Base-by-base conservation (phyloP, 805 yeast genomes). In the Candida hungchunana region DNA sequence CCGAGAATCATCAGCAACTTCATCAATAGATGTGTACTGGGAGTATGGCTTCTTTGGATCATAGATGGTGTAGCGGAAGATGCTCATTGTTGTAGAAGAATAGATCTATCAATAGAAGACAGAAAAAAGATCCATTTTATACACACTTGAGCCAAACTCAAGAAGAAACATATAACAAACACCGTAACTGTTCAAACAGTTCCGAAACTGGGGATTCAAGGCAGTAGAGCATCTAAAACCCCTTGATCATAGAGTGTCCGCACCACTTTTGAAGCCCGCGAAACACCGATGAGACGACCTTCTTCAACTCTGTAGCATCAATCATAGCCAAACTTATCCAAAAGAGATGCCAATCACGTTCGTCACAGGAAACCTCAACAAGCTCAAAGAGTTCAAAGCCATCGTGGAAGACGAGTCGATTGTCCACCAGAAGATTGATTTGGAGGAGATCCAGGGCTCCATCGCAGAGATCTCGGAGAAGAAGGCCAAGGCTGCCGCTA, bases 381-480 rank as follows among this genome's bases (percentile, higher is more conserved):
- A 93, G 60, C 70, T 89, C 42, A 76, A 73, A 47, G 98, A 90
- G 60, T 95, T 90, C 16, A 71, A 79, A 43, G 78, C 82, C 36
- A 82, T 90, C 34, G 72, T 90, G 7, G 63, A 79, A 2, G 66
- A 64, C 18, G 64, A 60, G 17, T 46, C 55, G 19, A 71, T 93
- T 39, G 64, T 66, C 16, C 88, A 83, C 60, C 62, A 73, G 42
- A 67, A 78, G 21, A 56, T 94, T 21, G 99, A 93, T 55, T 66
- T 93, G 14, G 93, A 81, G 33, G 99, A 93, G 63, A 61, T 93
- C 30, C 99, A 93, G 62, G 98, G 96, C 20, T 63, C 90, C 16
- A 73, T 88, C 31, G 80, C 79, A 27, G 84, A 83, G 36, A 90
- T 93, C 28, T 83, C 96, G 0, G 69, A 67, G 29, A 85, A 79